Evolutionary conservation across 257 asterid species (phyloP), one percentile per base, ranked within the genome.

Genomic region (Vinca minor): DNA sequence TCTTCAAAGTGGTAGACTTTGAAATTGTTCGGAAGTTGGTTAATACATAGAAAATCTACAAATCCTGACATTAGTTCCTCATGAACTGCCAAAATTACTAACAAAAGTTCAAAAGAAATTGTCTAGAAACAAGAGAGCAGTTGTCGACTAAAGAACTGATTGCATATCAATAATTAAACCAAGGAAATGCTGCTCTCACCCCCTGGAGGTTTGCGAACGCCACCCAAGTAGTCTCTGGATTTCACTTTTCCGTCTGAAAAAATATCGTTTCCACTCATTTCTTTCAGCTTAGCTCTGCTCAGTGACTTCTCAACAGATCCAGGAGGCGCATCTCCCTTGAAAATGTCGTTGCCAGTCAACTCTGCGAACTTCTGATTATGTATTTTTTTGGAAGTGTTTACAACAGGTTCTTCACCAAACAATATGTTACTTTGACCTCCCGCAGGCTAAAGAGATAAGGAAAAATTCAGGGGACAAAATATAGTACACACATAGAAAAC

Each of bases 111-210:
- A 18, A 34, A n/a, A 42, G 35, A 36, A 4, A n/a, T 17, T 61
- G 8, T 49, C 18, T 15, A 14, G 55, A 53, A 41, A 26, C 49
- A 66, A 7, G 54, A 20, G 14, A 29, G 56, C 67, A 15, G 69
- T 3, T 53, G 47, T 20, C 14, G 29, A 0, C 53, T 63, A 56
- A 57, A 45, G 28, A 15, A 44, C 36, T 14, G n/a, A 50, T n/a
- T 5, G 53, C 59, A 44, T 21, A 29, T 45, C 39, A 44, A n/a
- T 23, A 48, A 29, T 70, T 81, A 91, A 73, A 86, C 83, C 81
- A 91, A 76, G 42, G 95, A 68, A 29, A 91, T 88, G 87, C 86
- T 91, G 83, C 96, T 91, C 77, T 86, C 94, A 1, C 95, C 95
- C 23, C 96, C 96, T 5, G 95, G 96, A 17, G 96, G 96, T 71